A percentile compares a stretch with the other conserved stretches of the same genome.
phyloP scores from a whole-genome alignment of 164 flowering plant species.

The Nelumbo lutea region DNA sequence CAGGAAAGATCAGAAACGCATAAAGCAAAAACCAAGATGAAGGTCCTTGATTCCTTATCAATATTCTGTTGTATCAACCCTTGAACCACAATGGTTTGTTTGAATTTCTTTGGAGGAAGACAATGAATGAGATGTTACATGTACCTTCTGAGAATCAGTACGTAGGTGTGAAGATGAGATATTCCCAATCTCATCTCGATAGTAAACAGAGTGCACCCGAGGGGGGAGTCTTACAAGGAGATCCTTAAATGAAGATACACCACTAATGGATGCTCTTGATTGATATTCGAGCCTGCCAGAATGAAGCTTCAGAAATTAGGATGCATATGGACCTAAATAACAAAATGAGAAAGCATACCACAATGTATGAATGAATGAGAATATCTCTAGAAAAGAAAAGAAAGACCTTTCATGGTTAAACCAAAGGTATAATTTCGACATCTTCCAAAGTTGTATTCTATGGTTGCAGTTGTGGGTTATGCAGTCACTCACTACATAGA shows the following conservation, averaged over 20 bases:
- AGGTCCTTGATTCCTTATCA: no score
- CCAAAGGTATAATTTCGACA: no score
- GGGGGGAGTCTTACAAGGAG: conserved; percentile 82
- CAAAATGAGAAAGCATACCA: background rate
- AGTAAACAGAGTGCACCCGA: conserved; percentile 89
- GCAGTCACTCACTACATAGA: background rate
- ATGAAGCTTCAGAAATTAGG: conserved; percentile 10
- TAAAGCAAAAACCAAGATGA: no score
- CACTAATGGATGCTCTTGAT: conserved; percentile 54
- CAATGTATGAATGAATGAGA: background rate
- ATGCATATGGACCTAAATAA: background rate
- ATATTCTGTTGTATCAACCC: no score
- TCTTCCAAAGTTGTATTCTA: no score
- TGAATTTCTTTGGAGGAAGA: background rate
- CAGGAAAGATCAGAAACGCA: no score
- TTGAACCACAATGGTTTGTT: background rate
- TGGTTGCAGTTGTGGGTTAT: background rate
- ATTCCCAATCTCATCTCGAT: conserved; percentile 93
- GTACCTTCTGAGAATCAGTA: conserved; percentile 55
- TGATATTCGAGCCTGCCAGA: conserved; percentile 90
- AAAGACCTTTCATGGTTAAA: background rate
- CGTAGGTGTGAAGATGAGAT: conserved; percentile 89
- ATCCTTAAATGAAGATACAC: conserved; percentile 73
- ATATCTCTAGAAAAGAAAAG: background rate
- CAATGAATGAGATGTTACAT: background rate